Conservation (phyloP, 2,329 filamentous ascomycete genomes). For the Stemphylium vesicarium region DNA sequence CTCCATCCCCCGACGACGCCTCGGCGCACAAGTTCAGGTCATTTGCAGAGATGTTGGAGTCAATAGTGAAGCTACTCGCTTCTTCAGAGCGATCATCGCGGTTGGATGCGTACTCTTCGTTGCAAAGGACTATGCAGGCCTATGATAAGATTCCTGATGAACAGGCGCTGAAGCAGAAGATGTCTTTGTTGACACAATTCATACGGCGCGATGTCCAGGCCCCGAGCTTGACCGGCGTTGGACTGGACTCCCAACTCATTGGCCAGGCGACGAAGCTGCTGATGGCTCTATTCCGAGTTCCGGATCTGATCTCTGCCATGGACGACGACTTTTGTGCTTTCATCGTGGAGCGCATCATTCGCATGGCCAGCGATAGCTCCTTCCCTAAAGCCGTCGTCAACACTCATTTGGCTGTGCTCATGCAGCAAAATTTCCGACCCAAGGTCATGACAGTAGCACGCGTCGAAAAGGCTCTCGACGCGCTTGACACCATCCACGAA, state of each 20-base stretch:
- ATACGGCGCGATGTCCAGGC: conserved; percentile 80
- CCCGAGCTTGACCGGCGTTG: conserved; percentile 60
- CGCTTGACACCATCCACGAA: conserved; percentile 74
- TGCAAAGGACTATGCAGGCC: conserved; percentile 76
- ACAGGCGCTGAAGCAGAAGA: conserved; percentile 65
- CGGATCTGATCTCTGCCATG: conserved; percentile 72
- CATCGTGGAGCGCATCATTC: conserved; percentile 80
- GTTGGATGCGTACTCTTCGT: conserved; percentile 83
- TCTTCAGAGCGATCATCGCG: conserved; percentile 73
- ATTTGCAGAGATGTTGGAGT: conserved; percentile 83
- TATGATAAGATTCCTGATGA: conserved; percentile 76
- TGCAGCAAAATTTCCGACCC: conserved; percentile 76
- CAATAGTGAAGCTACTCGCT: conserved; percentile 79
- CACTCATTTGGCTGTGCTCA: conserved; percentile 80
- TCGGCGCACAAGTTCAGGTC: conserved; percentile 60
- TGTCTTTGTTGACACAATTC: conserved; percentile 78
- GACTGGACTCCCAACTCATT: conserved; percentile 71
- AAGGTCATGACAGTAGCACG: conserved; percentile 77
- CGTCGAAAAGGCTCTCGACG: conserved; percentile 71
- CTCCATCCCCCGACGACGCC: conserved; percentile 47
- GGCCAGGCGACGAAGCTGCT: conserved; percentile 81
- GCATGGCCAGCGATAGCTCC: conserved; percentile 70
- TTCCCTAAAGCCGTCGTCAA: conserved; percentile 79
- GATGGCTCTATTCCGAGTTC: conserved; percentile 76
- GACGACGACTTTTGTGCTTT: conserved; percentile 80